These are phyloP conservation scores for Lipomyces kockii DNA, from an alignment of 805 yeast species.

Conservation along the genomic window DNA sequence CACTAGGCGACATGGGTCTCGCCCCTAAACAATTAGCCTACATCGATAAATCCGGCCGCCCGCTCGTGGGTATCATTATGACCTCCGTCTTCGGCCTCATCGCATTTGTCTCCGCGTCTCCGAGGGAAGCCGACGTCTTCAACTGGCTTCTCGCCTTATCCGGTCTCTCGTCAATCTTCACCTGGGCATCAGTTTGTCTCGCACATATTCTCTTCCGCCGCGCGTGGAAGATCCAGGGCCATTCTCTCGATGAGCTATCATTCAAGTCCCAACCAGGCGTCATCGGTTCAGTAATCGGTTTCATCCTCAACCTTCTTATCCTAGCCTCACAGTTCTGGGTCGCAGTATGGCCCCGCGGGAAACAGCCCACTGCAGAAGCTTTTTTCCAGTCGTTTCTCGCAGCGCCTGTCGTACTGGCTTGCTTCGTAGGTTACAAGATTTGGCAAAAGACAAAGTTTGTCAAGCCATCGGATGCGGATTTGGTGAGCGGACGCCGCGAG, in stretches of 20 bases:
- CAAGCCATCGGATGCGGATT: conserved; percentile 57
- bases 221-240: conserved; percentile 66
- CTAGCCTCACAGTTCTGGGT: conserved; percentile 82
- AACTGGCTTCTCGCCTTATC: conserved; percentile 76
- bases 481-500: conserved; percentile 68
- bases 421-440: conserved; percentile 58
- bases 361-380: conserved; percentile 44
- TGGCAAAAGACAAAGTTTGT: conserved; percentile 51
- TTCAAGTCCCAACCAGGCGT: conserved; percentile 72
- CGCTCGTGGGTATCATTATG: conserved; percentile 65
- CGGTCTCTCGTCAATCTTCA: conserved; percentile 75
- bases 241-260: conserved; percentile 68
- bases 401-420: conserved; percentile 49
- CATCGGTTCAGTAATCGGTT: conserved; percentile 68
- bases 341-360: conserved; percentile 71
- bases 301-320: conserved; percentile 61
- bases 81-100: conserved; percentile 58
- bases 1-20: conserved; percentile 67
- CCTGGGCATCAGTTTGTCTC: conserved; percentile 76
- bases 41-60: conserved; percentile 79
- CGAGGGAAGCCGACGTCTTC: conserved; percentile 57
- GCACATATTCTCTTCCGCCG: conserved; percentile 71
- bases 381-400: conserved; percentile 65
- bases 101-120: conserved; percentile 66
- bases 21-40: conserved; percentile 67